Evolutionary conservation across 148 eudicot species (phyloP).

Genomic region (Camellia japonica): DNA sequence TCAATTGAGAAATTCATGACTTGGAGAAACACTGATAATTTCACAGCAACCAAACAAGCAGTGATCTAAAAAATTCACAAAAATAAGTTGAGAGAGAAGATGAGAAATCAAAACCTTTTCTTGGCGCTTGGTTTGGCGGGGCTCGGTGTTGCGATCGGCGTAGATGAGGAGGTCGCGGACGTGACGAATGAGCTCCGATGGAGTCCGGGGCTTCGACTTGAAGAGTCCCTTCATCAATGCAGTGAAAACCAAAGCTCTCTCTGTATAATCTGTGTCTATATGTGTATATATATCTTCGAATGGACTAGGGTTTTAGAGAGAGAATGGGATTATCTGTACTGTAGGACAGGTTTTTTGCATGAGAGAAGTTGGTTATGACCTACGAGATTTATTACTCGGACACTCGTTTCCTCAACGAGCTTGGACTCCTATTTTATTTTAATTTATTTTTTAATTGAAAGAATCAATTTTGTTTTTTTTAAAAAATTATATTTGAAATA

Average conservation of each 20-base stretch:
- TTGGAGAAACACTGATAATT: not conserved
- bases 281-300: not conserved
- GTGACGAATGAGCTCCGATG: conserved; percentile 19
- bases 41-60: no score
- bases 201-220: conserved; percentile 24
- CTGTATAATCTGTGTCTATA: not conserved
- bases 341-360: not conserved
- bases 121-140: conserved; percentile 18
- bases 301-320: not conserved
- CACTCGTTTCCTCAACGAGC: not conserved
- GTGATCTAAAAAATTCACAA: not conserved
- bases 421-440: no score
- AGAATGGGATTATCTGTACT: not conserved
- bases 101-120: conserved; percentile 12
- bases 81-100: not conserved
- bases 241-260: not conserved
- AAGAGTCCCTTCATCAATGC: conserved; percentile 19
- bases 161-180: conserved; percentile 18
- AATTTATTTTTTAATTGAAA: no score
- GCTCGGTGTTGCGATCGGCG: conserved; percentile 10
- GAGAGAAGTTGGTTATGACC: no score
- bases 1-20: not conserved
- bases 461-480: no score
- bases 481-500: no score
- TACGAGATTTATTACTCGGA: no score